Conservation (phyloP, 352 stramenopile genomes). For the Phytophthora idaei region DNA sequence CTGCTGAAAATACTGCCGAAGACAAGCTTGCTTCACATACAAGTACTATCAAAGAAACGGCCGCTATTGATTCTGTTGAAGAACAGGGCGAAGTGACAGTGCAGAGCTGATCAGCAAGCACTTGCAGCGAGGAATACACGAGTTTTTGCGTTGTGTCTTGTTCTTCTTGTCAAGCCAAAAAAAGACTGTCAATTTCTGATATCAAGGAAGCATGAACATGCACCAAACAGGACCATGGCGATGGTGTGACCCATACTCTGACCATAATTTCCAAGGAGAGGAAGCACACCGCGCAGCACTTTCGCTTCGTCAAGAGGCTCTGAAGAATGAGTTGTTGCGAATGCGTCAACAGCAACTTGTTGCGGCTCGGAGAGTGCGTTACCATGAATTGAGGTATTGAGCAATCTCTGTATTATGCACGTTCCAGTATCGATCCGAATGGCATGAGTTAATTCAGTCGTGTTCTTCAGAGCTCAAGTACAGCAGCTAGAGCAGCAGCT, state of each 20-base stretch:
- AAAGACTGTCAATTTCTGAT: constrained; percentile 15
- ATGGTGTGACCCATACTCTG: constrained; percentile 13
- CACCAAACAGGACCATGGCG: background rate
- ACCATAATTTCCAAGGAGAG: constrained; percentile 2
- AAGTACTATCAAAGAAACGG: constrained; percentile 7
- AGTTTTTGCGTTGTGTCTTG: constrained; percentile 10
- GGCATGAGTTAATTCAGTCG: background rate
- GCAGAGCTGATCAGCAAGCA: constrained; percentile 17
- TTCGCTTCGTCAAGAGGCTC: constrained; percentile 14
- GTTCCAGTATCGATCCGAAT: background rate
- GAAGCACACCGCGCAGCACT: constrained; percentile 15
- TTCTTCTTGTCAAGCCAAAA: constrained; percentile 19
- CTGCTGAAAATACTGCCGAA: background rate
- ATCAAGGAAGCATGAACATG: constrained; percentile 14
- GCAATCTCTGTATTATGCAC: background rate
- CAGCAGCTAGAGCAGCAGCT: constrained; percentile 41
- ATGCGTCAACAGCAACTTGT: constrained; percentile 33
- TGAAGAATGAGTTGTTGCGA: constrained; percentile 37
- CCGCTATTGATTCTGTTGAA: constrained; percentile 4
- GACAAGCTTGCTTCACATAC: background rate
- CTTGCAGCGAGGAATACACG: constrained; percentile 21
- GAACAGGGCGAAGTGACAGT: constrained; percentile 24
- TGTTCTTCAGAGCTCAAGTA: constrained; percentile 33
- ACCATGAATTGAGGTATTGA: constrained; percentile 34
- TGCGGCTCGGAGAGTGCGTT: constrained; percentile 17